These are phyloP conservation scores for Lentinula aciculospora DNA, from an alignment of 768 basidiomycete genomes.

Conservation along the genomic window DNA sequence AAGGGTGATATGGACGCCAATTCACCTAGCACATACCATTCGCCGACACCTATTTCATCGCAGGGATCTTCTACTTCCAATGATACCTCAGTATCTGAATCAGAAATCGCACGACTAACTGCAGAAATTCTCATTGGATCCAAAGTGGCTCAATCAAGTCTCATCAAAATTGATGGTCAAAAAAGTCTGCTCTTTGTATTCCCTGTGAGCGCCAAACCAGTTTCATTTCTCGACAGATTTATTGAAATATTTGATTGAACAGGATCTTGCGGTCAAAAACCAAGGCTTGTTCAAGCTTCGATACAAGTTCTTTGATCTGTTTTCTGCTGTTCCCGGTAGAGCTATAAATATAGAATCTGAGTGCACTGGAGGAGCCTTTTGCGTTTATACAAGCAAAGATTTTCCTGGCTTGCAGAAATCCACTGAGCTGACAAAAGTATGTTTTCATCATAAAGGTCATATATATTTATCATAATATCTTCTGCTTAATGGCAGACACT, in stretches of 20 bases:
- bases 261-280: slow-evolving; percentile 67
- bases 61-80: not conserved
- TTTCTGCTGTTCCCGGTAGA: slow-evolving; percentile 27
- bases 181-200: slow-evolving; percentile 60
- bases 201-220: slow-evolving; percentile 33
- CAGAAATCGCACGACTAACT: not conserved
- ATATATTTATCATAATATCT: too few relatives aligned
- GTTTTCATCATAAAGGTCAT: not conserved
- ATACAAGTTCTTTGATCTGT: slow-evolving; percentile 61
- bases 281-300: slow-evolving; percentile 63
- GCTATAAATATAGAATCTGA: slow-evolving; percentile 52
- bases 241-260: not conserved
- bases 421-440: slow-evolving; percentile 62
- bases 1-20: too few relatives aligned
- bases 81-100: not conserved
- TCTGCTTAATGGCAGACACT: not conserved
- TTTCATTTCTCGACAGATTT: not conserved
- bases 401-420: slow-evolving; percentile 66
- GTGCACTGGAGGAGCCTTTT: slow-evolving; percentile 57
- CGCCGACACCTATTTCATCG: too few relatives aligned
- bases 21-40: too few relatives aligned
- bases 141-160: slow-evolving; percentile 52
- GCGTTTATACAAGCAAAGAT: slow-evolving; percentile 65
- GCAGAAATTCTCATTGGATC: slow-evolving; percentile 40
- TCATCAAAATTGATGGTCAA: slow-evolving; percentile 50